Evolutionary conservation across 208 protist genomes (phyloP), one percentile per base, ranked within the genome.

Genomic region (Strigomonas culicis): DNA sequence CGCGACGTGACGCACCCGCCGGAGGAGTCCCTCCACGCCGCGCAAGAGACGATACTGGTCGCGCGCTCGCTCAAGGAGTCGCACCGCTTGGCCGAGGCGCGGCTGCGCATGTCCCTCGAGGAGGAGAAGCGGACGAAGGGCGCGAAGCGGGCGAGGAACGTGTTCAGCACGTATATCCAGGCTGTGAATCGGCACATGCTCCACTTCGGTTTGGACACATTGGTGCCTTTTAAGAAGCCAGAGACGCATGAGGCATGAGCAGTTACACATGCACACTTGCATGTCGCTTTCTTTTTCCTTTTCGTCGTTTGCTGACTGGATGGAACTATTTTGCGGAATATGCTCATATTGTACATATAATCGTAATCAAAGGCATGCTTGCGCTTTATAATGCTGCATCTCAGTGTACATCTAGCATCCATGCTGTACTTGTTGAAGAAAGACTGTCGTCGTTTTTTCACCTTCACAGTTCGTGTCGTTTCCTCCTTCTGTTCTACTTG

Each of bases 181-280:
- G 8, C 62, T 32, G 66, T 80, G 27, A 95, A 95, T 68, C 71
- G 70, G n/a, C 89, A 95, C 59, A 72, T 95, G 53, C 32, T 92
- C 4, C 84, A 93, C 66, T 95, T 83, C 58, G 89, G 89, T 1
- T 59, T 95, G 30, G 84, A 95, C 75, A 70, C 75, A 4, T 87
- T 79, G n/a, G 65, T 90, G 19, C 86, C 89, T 8, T 90, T 61
- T 47, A 41, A 61, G 27, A 43, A 47, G 44, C 57, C 57, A 19
- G 57, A 61, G 6, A 31, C 27, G 57, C 22, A 50, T 31, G 34
- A 61, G 25, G 50, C 8, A n/a, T 55, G 50, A 55, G 10, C 3
- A 3, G 2, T 27, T 8, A 11, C 27, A 27, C 1, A 17, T 1
- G 11, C 27, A 13, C 15, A 47, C n/a, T n/a, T n/a, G n/a, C n/a